These are phyloP conservation scores for Saturnispora bothae DNA, from an alignment of 805 yeast species.

Conservation along the genomic window DNA sequence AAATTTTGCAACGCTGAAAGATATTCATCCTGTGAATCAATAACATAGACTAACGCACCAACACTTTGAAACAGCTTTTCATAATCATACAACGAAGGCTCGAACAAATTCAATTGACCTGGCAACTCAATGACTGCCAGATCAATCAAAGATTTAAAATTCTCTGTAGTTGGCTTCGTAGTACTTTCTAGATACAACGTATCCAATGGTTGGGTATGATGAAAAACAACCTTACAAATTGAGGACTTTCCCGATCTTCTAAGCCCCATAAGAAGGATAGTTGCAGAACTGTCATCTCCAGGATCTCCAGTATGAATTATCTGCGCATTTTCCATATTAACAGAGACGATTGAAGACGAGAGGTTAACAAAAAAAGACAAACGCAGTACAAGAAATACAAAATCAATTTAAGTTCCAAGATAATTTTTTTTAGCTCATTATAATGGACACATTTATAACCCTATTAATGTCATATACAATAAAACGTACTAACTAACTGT, in stretches of 20 bases:
- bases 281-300: constrained; percentile 58
- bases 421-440: neutral
- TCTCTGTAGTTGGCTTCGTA: constrained; percentile 77
- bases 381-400: too few species aligned
- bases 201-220: constrained; percentile 91
- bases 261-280: constrained; percentile 78
- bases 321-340: neutral
- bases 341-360: too few species aligned
- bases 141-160: constrained; percentile 73
- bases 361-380: too few species aligned
- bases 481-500: too few species aligned
- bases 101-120: constrained; percentile 84
- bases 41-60: constrained; percentile 88
- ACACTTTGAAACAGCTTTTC: constrained; percentile 68
- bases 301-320: constrained; percentile 4
- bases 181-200: constrained; percentile 87
- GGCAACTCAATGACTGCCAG: constrained; percentile 89
- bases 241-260: constrained; percentile 90
- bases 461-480: too few species aligned
- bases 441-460: too few species aligned
- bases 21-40: constrained; percentile 93
- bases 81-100: constrained; percentile 65
- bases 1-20: constrained; percentile 81
- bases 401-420: neutral
- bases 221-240: constrained; percentile 90